Evolutionary conservation across 2,329 filamentous ascomycete species (phyloP), one percentile per base, ranked within the genome.

Genomic region (Venturia aucupariae): DNA sequence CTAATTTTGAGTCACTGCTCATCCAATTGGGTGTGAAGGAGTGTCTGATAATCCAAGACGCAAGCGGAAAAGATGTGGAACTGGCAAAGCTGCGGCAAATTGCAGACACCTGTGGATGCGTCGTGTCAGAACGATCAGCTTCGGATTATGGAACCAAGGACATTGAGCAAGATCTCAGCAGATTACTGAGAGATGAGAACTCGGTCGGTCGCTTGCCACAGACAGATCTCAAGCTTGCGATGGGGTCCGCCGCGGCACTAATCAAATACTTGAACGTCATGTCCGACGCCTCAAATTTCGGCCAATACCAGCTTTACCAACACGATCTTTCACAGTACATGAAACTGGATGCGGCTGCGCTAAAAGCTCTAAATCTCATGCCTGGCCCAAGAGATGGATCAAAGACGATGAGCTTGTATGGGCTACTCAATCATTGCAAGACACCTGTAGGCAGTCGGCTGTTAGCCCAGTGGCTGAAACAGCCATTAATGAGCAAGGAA

Each of bases 341-440:
- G 94, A 99, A 97, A 77, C 82, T 99, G 4, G 94, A 99, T 75
- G 92, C 95, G 0, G 91, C 94, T 0, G 94, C 94, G 0, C 80
- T 99, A 54, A 93, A 95, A 71, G 94, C 94, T 0, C 82, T 99
- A 63, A 99, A 99, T 71, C 83, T 99, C 44, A 97, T 99, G 92
- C 95, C 94, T 5, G 93, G 94, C 5, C 90, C 90, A 0, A 86
- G 92, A 68, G 94, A 99, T 72, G 94, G 94, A 1, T 85, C 91
- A n/a, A 97, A 97, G 79, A 95, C 86, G 0, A 99, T 99, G 94
- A 97, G 92, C 72, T 75, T 99, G 62, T 99, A 90, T 70, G 94
- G 94, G 0, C 79, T 99, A 22, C 81, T 99, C 51, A 97, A 99
- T 71, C 92, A 97, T 75, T 99, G 94, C 86, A 97, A 96, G 75